Conservation (phyloP, 176 grass and related monocot species). For the Triticum dicoccoides region DNA sequence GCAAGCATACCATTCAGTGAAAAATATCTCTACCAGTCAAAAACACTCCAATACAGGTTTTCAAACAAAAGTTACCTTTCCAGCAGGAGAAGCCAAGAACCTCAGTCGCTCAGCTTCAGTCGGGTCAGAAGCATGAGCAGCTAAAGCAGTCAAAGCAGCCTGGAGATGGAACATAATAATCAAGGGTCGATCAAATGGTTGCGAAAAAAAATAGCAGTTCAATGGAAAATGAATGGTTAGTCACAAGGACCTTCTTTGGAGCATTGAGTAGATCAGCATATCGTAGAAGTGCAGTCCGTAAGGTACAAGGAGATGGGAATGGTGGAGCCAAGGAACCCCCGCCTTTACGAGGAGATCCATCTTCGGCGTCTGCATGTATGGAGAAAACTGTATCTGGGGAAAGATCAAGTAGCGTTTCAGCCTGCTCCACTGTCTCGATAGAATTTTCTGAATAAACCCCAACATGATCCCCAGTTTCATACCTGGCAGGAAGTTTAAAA, state of each 20-base stretch:
- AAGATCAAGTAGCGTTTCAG: constrained; percentile 57
- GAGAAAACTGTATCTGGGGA: constrained; percentile 73
- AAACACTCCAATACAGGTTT: background rate
- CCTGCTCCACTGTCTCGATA: constrained; percentile 63
- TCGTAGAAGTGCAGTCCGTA: constrained; percentile 67
- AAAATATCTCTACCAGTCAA: background rate
- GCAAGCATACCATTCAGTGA: constrained; percentile 24
- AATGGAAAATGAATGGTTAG: background rate
- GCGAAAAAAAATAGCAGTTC: constrained; percentile 12
- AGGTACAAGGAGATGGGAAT: constrained; percentile 82
- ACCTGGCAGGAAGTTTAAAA: constrained; percentile 44
- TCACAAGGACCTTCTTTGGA: constrained; percentile 69
- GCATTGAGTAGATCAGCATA: constrained; percentile 81
- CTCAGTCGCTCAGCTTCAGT: constrained; percentile 65
- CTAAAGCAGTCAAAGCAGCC: constrained; percentile 84
- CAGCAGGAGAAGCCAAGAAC: constrained; percentile 84
- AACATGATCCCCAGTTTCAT: constrained; percentile 95
- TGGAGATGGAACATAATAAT: constrained; percentile 26
- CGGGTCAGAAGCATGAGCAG: constrained; percentile 69
- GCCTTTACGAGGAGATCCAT: constrained; percentile 63
- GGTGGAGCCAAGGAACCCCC: constrained; percentile 70
- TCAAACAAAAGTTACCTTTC: constrained; percentile 59
- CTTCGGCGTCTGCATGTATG: constrained; percentile 71
- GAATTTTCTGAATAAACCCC: constrained; percentile 79
- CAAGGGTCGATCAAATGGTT: constrained; percentile 16